Percentiles rank a stretch among this genome's conserved stretches.
Conservation (phyloP, 805 yeast genomes). For the Lipomyces japonicus region DNA sequence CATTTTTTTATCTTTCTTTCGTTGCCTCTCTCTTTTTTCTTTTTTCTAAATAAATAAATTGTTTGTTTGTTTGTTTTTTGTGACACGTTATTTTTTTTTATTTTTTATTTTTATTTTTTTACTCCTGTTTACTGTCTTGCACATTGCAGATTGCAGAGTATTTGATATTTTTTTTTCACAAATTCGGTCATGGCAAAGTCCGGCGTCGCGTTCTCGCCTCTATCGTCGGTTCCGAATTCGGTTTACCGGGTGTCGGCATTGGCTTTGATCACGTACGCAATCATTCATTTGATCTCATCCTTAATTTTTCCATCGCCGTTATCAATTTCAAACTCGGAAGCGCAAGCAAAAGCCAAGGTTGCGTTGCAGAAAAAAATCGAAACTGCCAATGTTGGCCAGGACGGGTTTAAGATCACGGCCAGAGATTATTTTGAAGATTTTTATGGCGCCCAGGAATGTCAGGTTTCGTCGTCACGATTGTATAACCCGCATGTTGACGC, state of each 20-base stretch:
- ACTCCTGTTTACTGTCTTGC: no score
- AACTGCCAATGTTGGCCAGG: slow-evolving; percentile 15
- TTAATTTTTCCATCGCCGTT: slow-evolving; percentile 2
- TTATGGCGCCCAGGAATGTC: slow-evolving; percentile 28
- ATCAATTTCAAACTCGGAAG: slow-evolving; percentile 18
- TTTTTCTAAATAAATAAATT: no score
- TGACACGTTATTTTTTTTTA: no score
- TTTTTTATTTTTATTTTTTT: no score
- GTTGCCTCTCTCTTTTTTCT: no score
- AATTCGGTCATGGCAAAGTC: slow-evolving; percentile 13
- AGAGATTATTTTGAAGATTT: slow-evolving; percentile 20
- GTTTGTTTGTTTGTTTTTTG: no score
- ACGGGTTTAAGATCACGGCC: slow-evolving; percentile 21
- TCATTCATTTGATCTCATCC: slow-evolving; percentile 11
- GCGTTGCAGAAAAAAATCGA: slow-evolving; percentile 20
- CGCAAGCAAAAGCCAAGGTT: slow-evolving; percentile 22
- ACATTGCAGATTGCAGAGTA: no score
- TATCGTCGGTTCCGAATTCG: slow-evolving; percentile 19
- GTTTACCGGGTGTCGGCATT: slow-evolving; percentile 24
- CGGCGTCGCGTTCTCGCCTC: slow-evolving; percentile 10
- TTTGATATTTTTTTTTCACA: not conserved
- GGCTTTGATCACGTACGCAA: slow-evolving; percentile 17
- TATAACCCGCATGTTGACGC: slow-evolving; percentile 23
- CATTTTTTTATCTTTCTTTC: no score
- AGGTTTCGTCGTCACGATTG: slow-evolving; percentile 13